Evolutionary conservation across 441 rosid genomes (phyloP), one percentile per base, ranked within the genome.

Genomic region (Bocquillonia castaneifolia): DNA sequence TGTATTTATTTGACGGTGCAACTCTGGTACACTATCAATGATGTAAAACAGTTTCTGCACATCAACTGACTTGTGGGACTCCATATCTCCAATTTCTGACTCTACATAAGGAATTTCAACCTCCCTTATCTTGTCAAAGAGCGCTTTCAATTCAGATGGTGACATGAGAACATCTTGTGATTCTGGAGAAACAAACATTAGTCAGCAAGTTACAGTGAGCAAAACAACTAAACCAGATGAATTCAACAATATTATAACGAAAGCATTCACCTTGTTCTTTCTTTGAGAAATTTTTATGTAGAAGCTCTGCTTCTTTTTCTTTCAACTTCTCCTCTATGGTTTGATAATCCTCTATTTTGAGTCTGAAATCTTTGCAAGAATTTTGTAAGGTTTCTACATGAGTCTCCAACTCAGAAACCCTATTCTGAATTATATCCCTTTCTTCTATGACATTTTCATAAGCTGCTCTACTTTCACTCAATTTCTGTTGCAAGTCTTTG

Each of bases 31-130:
- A 65, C 80, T 74, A 76, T 87, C 89, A 72, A 91, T 59, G 69
- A 89, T 71, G 45, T 76, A 72, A 54, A 83, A 85, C 28, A 93
- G 79, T 77, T 87, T 91, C 79, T 82, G 82, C 25, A 83, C 80
- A 76, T 80, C 74, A 64, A 69, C 76, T 48, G 92, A 80, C 82
- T 70, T 62, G 23, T 72, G 74, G 69, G 77, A 67, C 69, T 78
- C 83, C 44, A 77, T 44, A 51, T 74, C 86, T 74, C 73, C 76
- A 63, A 69, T 69, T 54, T 73, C 78, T 58, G 77, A 54, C 64
- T 79, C 83, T 34, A 73, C 69, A 63, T 54, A 72, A 65, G 89
- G 78, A 79, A 82, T 68, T 59, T 88, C 86, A 59, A 84, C 68
- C 69, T 26, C 77, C 75, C 74, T 75, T 50, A 88, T 75, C 83